phyloP scores from a whole-genome alignment of 1,139 yeast species.

The Geotrichum histeridarum region DNA sequence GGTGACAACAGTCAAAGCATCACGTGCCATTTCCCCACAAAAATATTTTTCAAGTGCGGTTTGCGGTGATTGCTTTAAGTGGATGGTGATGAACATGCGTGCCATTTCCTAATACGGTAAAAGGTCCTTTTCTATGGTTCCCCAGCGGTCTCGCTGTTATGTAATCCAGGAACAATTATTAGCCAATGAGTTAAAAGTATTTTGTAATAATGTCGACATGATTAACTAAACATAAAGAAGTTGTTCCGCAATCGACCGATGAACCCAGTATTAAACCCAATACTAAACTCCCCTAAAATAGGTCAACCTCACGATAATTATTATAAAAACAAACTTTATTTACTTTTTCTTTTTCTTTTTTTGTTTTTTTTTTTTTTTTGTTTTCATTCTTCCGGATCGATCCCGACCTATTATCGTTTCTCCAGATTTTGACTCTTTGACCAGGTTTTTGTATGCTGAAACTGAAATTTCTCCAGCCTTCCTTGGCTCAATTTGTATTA shows the following conservation, averaged over 20 bases:
- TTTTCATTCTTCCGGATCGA: not conserved
- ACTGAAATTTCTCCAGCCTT: not conserved
- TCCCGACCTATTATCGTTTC: slow-evolving; percentile 5
- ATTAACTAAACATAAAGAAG: too few species aligned
- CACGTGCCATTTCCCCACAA: not conserved
- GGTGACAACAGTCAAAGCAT: not conserved
- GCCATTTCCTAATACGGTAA: not conserved
- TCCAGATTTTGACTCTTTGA: not conserved
- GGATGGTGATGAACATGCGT: not conserved
- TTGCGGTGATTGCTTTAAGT: too few species aligned
- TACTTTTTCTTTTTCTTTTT: not conserved
- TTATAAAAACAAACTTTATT: not conserved
- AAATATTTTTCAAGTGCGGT: too few species aligned
- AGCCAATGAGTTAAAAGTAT: too few species aligned
- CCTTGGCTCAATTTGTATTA: too few species aligned
- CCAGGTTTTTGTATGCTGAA: not conserved
- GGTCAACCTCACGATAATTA: not conserved
- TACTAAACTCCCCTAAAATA: not conserved
- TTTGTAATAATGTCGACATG: too few species aligned
- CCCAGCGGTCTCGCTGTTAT: slow-evolving; percentile 4
- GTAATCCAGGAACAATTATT: not conserved
- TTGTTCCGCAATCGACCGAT: too few species aligned
- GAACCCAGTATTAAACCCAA: not conserved
- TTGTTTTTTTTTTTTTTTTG: not conserved
- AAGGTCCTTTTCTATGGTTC: not conserved